Base-by-base conservation (phyloP, 129 eudicot genomes). In the Arctium minus region DNA sequence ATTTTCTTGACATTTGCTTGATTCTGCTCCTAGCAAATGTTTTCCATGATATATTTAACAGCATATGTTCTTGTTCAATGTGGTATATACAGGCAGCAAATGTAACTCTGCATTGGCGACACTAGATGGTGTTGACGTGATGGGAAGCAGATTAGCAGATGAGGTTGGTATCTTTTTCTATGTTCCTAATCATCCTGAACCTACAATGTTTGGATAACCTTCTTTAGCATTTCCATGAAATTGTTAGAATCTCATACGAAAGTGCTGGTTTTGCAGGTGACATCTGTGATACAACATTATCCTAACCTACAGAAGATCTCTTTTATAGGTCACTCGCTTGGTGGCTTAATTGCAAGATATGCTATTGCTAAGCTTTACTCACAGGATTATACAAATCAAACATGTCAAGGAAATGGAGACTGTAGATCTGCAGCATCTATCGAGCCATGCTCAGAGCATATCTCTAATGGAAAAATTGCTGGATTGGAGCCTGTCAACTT, bases 121-220 rank as follows among this genome's bases (percentile, higher is more conserved):
- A 80, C 89, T 96, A 82, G 97, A 96, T 77, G 99, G 99, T 31
- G 89, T 96, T 75, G 99, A 96, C 77, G 90, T 96, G 46, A 96
- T 93, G 98, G 99, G 99, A 79, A 88, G 83, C 44, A 87, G 99
- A 87, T 88, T 96, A 88, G 99, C 98, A 60, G 95, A 91, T 37
- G 99, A 96, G 99, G 99, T 93, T 37, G 67, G 88, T 72, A 62
- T 78, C 48, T 17, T 71, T 15, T 32, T 71, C 3, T 6, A 33
- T 33, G 37, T 32, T 71, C 27, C 18, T 80, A n/a, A 8, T 70
- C 6, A 70, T 33, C 17, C 3, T 33, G 18, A 81, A 60, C 8
- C 11, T 62, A n/a, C 27, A 22, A 22, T 22, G 27, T 40, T 33
- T 74, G 46, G 37, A 82, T 82, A 15, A 10, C 46, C 36, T 40